These are phyloP conservation scores for Phytophthora crassamura DNA, from an alignment of 352 stramenopile species.

Conservation along the genomic window DNA sequence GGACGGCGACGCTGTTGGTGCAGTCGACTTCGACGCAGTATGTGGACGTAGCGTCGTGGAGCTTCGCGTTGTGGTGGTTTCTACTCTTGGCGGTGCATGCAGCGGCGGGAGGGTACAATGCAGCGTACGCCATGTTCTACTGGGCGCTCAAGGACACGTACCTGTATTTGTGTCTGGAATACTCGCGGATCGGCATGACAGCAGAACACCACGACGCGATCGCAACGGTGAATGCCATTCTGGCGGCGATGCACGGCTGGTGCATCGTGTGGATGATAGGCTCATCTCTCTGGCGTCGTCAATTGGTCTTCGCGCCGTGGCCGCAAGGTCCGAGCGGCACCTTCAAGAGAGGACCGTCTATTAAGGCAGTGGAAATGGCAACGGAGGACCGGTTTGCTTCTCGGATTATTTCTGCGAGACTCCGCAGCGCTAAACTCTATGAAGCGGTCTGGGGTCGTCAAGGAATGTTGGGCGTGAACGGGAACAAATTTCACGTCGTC, in stretches of 20 bases:
- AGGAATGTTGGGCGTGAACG: constrained; percentile 30
- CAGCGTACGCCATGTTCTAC: constrained; percentile 32
- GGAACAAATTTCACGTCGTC: constrained; percentile 26
- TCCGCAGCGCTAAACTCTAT: constrained; percentile 8
- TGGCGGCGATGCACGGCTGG: constrained; percentile 26
- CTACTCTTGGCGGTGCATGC: constrained; percentile 9
- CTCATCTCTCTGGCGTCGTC: constrained; percentile 9
- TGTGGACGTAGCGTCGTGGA: not conserved
- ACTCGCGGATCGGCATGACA: constrained; percentile 20
- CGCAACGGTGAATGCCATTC: constrained; percentile 22
- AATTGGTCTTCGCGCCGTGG: constrained; percentile 12
- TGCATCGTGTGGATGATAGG: constrained; percentile 20
- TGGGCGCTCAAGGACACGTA: constrained; percentile 22
- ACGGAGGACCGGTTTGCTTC: not conserved
- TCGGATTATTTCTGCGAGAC: not conserved
- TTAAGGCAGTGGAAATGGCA: not conserved
- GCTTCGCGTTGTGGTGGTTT: constrained; percentile 21
- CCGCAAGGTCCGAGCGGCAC: not conserved
- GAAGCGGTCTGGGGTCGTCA: constrained; percentile 13
- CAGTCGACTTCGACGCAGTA: not conserved
- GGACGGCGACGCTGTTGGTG: too few species aligned
- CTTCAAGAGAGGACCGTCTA: not conserved
- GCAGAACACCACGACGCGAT: constrained; percentile 21
- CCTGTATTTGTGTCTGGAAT: constrained; percentile 26
- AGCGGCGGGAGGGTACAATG: constrained; percentile 14